Evolutionary conservation across 2,329 filamentous ascomycete species (phyloP), one percentile per base, ranked within the genome.

Genomic region (Botrytis elliptica): DNA sequence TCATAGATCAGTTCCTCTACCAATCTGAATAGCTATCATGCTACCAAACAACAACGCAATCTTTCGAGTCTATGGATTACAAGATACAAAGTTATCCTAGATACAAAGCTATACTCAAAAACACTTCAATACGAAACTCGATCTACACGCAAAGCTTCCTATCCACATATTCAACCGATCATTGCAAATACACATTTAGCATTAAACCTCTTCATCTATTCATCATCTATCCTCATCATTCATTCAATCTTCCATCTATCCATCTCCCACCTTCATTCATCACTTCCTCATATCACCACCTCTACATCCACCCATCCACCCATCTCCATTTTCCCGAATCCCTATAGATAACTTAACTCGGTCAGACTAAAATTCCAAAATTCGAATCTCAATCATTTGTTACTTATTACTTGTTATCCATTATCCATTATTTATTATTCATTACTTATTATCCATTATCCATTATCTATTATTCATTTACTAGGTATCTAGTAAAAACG

Each of bases 111-210:
- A 16, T 25, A 62, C 4, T 5, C 9, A 40, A 18, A 5, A 36
- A 38, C 9, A 9, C 16, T 62, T 6, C 3, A 62, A 8, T 16
- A 1, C 40, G 2, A 40, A n/a, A 22, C 6, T 4, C 8, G 14
- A 62, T 40, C 4, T 16, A 40, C 2, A 40, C 5, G 40, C 22
- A 62, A 18, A 25, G 22, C 3, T 36, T 8, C 12, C 3, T n/a
- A 3, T 16, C 1, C 6, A 25, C 4, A 7, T n/a, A 1, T 16
- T 16, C 59, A 40, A 4, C 12, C 40, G 2, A 0, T 6, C n/a
- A 6, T 3, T n/a, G 3, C 22, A 2, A n/a, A 12, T 18, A 7
- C 18, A 1, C 3, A 1, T 16, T 16, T 12, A 38, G 22, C 3
- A 4, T 62, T 62, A 2, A 62, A 25, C 8, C 10, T 62, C 20